Evolutionary conservation across 2,329 filamentous ascomycete genomes (phyloP).

Genomic region (Trichoderma sp.): DNA sequence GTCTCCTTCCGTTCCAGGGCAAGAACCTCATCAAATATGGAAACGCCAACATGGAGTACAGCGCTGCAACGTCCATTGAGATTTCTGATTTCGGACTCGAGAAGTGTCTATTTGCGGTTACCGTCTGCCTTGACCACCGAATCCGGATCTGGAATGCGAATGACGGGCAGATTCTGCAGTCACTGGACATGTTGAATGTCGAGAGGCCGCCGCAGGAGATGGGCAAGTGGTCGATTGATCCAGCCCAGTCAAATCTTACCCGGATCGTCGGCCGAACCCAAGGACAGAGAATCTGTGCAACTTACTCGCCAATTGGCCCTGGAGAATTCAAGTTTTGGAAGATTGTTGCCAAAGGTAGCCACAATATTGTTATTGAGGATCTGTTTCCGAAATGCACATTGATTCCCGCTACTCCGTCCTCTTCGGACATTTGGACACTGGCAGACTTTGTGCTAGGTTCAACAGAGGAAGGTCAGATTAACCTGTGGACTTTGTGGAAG

Average conservation of each 20-base stretch:
- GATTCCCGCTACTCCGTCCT: constrained; percentile 68
- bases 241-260: constrained; percentile 75
- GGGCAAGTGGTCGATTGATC: constrained; percentile 75
- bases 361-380: constrained; percentile 68
- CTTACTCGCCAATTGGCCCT: constrained; percentile 83
- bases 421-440: constrained; percentile 76
- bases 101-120: constrained; percentile 63
- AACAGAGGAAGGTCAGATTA: constrained; percentile 55
- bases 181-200: constrained; percentile 75
- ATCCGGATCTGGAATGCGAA: constrained; percentile 86
- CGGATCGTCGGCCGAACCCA: constrained; percentile 64
- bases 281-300: constrained; percentile 64
- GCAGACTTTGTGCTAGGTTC: constrained; percentile 71
- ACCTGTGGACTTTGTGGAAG: constrained; percentile 80
- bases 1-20: constrained; percentile 66
- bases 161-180: constrained; percentile 75
- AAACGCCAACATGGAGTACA: constrained; percentile 65
- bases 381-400: constrained; percentile 63
- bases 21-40: constrained; percentile 65
- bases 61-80: constrained; percentile 65
- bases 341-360: constrained; percentile 64
- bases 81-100: constrained; percentile 54
- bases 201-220: constrained; percentile 66
- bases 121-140: constrained; percentile 85
- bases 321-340: constrained; percentile 96